Percentiles rank a stretch among this genome's conserved stretches.
Evolutionary conservation across 2,329 filamentous ascomycete species (phyloP).

Genomic region (Diaporthe vexans): DNA sequence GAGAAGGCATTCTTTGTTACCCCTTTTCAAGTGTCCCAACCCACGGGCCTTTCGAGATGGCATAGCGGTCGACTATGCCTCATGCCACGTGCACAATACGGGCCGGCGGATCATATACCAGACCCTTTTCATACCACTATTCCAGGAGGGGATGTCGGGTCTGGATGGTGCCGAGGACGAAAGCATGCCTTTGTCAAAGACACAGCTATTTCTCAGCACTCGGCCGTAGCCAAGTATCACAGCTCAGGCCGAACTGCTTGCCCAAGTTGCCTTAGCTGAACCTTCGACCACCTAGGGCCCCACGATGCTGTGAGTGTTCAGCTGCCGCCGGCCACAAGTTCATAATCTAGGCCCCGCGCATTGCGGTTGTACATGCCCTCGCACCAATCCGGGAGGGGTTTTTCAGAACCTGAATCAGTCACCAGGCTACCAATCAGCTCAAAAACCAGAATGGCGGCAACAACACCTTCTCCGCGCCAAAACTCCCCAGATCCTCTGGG

Average conservation of each 20-base stretch:
- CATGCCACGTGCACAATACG: not conserved
- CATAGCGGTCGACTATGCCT: not conserved
- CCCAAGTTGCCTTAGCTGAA: slow-evolving; percentile 4
- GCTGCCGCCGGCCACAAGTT: slow-evolving; percentile 5
- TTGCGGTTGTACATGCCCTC: not conserved
- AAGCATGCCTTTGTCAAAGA: slow-evolving; percentile 27
- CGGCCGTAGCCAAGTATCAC: not conserved
- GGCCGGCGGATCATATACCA: not conserved
- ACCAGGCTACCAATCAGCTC: not conserved
- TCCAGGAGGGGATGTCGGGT: not conserved
- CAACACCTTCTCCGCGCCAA: slow-evolving; percentile 15
- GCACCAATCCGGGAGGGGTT: not conserved
- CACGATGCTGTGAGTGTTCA: not conserved
- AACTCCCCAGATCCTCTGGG: not conserved
- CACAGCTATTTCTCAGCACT: not conserved
- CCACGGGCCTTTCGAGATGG: not conserved
- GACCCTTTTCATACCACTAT: not conserved
- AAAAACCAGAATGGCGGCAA: not conserved
- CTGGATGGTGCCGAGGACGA: slow-evolving; percentile 1
- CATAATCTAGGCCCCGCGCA: slow-evolving; percentile 27
- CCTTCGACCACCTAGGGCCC: not conserved
- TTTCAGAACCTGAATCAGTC: not conserved
- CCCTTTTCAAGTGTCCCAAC: not conserved
- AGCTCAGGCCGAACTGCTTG: not conserved
- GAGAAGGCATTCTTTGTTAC: slow-evolving; percentile 13